Evolutionary conservation across 345 rosid species (phyloP).

Genomic region (Cochlearia excelsa): DNA sequence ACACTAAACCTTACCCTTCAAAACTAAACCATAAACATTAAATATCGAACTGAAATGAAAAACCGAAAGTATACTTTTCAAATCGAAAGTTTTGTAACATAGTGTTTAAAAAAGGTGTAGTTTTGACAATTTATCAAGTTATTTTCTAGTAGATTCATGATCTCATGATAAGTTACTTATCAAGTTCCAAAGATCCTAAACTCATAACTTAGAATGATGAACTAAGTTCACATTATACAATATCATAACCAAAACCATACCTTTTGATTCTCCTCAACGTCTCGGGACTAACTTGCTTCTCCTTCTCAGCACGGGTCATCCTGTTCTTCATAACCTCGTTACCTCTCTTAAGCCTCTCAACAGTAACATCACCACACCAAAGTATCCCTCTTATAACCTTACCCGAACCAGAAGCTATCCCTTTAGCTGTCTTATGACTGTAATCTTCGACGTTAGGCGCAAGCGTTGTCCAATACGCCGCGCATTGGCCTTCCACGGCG

Average conservation of each 20-base stretch:
- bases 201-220: neutral
- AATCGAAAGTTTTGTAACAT: too few species aligned
- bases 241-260: slow-evolving; percentile 34
- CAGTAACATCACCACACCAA: slow-evolving; percentile 95
- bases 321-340: slow-evolving; percentile 62
- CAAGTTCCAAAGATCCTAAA: slow-evolving; percentile 2
- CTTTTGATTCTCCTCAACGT: slow-evolving; percentile 71
- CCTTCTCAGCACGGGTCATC: slow-evolving; percentile 41
- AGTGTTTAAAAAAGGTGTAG: too few species aligned
- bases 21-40: too few species aligned
- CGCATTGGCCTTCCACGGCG: slow-evolving; percentile 56
- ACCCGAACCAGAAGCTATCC: slow-evolving; percentile 89
- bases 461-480: slow-evolving; percentile 91
- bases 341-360: slow-evolving; percentile 74
- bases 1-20: too few species aligned
- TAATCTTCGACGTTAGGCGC: slow-evolving; percentile 97
- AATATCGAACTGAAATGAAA: too few species aligned
- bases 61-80: too few species aligned
- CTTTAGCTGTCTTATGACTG: slow-evolving; percentile 51
- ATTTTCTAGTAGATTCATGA: neutral
- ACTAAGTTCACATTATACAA: neutral
- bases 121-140: too few species aligned
- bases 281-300: slow-evolving; percentile 55
- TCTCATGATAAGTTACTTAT: neutral
- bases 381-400: slow-evolving; percentile 79